Evolutionary conservation across 1,284 basidiomycete species (phyloP).

Genomic region (Cryptococcus sp.): DNA sequence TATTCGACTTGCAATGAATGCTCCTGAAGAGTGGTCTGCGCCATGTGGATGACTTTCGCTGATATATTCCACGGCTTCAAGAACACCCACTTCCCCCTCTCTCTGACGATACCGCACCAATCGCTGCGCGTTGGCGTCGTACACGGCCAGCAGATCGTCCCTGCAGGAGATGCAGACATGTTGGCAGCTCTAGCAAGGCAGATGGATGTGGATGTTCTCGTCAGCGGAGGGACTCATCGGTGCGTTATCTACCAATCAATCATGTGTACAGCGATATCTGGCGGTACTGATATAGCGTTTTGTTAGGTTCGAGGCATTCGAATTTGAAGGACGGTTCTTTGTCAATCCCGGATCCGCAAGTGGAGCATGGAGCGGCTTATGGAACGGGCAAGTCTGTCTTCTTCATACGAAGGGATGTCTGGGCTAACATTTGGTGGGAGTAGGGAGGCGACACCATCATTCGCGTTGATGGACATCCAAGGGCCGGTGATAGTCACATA

Average conservation of each 20-base stretch:
- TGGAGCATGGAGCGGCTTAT: slow-evolving; percentile 84
- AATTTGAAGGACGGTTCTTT: slow-evolving; percentile 89
- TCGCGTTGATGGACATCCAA: slow-evolving; percentile 93
- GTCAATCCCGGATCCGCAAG: slow-evolving; percentile 95
- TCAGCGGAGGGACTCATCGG: slow-evolving; percentile 94
- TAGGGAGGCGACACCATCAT: slow-evolving; percentile 72
- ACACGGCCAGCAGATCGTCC: slow-evolving; percentile 93
- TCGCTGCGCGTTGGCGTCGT: slow-evolving; percentile 86
- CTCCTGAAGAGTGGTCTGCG: too few species aligned
- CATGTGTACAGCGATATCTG: too few species aligned
- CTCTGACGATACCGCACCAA: slow-evolving; percentile 74
- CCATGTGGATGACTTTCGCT: neutral
- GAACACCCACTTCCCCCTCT: slow-evolving; percentile 69
- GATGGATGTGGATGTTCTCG: slow-evolving; percentile 95
- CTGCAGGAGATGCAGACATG: slow-evolving; percentile 86
- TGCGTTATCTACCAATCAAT: slow-evolving; percentile 53
- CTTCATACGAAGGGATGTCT: neutral
- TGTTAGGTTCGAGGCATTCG: slow-evolving; percentile 85
- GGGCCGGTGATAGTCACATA: slow-evolving; percentile 93
- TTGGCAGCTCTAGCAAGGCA: slow-evolving; percentile 84
- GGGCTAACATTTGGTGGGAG: too few species aligned
- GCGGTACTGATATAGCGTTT: neutral
- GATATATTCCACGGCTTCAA: slow-evolving; percentile 5
- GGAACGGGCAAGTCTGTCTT: slow-evolving; percentile 61
- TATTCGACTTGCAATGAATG: too few species aligned